Conservation (phyloP, 371 early-diverging fungal species). For the Synchytrium microbalum region DNA sequence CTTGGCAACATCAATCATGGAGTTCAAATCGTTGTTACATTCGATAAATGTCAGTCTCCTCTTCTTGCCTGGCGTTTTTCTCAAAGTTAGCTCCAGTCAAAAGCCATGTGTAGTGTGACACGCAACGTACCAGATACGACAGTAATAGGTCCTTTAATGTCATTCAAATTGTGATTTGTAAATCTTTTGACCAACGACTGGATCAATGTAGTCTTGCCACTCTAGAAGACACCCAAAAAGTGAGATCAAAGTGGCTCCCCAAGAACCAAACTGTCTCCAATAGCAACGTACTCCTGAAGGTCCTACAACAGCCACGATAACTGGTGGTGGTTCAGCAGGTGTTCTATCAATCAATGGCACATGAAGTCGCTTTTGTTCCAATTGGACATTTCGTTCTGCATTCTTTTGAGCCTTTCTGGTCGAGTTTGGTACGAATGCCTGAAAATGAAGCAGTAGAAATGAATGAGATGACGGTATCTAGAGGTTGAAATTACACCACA, state of each 20-base stretch:
- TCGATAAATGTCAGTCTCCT: conserved; percentile 94
- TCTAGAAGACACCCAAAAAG: conserved; percentile 28
- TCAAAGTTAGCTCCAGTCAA: conserved; percentile 1
- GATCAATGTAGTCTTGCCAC: conserved; percentile 93
- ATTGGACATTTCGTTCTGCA: conserved; percentile 64
- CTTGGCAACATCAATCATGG: conserved; percentile 97
- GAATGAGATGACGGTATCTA: no score
- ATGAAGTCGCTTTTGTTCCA: conserved; percentile 86
- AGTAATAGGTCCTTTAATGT: conserved; percentile 92
- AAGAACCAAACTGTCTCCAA: neutral
- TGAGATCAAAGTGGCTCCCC: neutral
- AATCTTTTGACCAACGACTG: conserved; percentile 90
- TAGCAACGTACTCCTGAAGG: conserved; percentile 72
- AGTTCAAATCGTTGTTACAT: conserved; percentile 91
- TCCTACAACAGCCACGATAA: conserved; percentile 91
- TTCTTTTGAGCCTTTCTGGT: neutral
- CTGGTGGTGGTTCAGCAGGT: conserved; percentile 83
- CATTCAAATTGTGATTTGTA: conserved; percentile 84
- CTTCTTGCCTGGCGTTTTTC: conserved; percentile 57
- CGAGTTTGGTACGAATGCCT: neutral
- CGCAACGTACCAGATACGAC: conserved; percentile 70
- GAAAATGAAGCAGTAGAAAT: neutral
- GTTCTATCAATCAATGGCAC: conserved; percentile 94
- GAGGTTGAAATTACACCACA: no score
- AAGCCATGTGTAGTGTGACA: conserved; percentile 1